A percentile compares a stretch with the other conserved stretches of the same genome.
These are phyloP conservation scores for Aspergillus eucalypticola DNA, from an alignment of 2,329 filamentous ascomycete species.

Conservation along the genomic window DNA sequence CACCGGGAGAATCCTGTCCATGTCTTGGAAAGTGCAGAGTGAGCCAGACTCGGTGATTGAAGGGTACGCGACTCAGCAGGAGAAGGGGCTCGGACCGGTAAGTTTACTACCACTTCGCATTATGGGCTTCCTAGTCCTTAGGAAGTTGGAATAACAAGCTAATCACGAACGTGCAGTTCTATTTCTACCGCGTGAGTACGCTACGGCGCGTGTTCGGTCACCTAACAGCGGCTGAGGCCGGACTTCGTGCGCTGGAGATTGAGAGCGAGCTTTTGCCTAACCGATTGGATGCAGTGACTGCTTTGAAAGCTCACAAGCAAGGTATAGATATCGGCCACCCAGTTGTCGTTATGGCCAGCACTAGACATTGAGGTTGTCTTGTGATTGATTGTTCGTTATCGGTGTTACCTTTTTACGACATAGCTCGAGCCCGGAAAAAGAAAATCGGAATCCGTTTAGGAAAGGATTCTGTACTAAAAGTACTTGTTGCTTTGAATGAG, in stretches of 20 bases:
- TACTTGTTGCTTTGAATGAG: too few species aligned
- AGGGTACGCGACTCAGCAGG: not conserved
- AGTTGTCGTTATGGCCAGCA: constrained; percentile 4
- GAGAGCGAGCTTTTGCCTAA: not conserved
- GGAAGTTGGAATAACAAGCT: too few species aligned
- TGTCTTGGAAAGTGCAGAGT: constrained; percentile 4
- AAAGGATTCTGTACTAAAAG: too few species aligned
- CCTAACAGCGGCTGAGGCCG: not conserved
- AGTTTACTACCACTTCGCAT: not conserved
- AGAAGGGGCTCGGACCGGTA: not conserved
- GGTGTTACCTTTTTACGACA: not conserved
- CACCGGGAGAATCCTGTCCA: not conserved
- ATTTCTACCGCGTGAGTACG: not conserved
- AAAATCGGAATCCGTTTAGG: too few species aligned
- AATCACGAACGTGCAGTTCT: not conserved
- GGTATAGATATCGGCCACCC: not conserved
- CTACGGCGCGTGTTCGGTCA: not conserved
- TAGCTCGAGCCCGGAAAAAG: too few species aligned
- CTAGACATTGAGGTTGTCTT: not conserved
- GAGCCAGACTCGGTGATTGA: not conserved
- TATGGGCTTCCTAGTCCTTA: too few species aligned
- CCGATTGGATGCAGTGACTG: not conserved
- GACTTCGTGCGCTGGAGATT: not conserved
- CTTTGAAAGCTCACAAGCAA: not conserved
- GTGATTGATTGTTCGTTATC: not conserved